Evolutionary conservation across 2,329 filamentous ascomycete species (phyloP).

Genomic region (Myriosclerotinia curreyana): DNA sequence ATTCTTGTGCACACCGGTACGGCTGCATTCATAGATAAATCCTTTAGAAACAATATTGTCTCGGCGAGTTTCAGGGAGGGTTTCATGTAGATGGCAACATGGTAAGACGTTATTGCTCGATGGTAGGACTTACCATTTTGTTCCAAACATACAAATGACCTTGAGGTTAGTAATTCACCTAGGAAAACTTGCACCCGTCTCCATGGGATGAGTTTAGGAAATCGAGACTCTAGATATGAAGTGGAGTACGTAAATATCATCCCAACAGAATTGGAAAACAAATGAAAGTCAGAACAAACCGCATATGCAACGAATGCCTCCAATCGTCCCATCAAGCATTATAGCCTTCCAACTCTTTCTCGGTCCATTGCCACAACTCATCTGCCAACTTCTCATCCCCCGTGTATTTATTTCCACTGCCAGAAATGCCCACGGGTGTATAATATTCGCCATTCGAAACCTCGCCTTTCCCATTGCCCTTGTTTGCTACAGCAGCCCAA

Average conservation of each 20-base stretch:
- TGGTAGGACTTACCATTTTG: not conserved
- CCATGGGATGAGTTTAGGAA: not conserved
- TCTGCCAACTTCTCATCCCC: conserved; percentile 36
- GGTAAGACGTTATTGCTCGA: not conserved
- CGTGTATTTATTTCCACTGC: conserved; percentile 28
- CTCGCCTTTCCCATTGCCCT: conserved; percentile 29
- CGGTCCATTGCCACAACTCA: conserved; percentile 41
- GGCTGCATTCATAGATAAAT: too few species aligned
- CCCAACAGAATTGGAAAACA: not conserved
- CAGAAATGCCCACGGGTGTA: conserved; percentile 41
- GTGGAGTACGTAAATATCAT: not conserved
- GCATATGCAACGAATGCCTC: not conserved
- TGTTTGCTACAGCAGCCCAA: conserved; percentile 40
- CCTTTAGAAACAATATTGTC: not conserved
- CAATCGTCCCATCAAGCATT: not conserved
- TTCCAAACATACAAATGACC: not conserved
- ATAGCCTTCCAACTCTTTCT: conserved; percentile 34
- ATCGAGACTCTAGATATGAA: not conserved
- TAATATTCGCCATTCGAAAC: conserved; percentile 41
- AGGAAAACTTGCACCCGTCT: not conserved
- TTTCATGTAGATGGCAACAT: not conserved
- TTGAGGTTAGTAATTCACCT: not conserved
- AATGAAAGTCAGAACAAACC: not conserved
- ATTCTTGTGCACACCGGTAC: not conserved
- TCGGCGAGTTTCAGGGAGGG: not conserved